These are phyloP conservation scores for Pogostemon cablin DNA, from an alignment of 257 asterid genomes.

Conservation along the genomic window DNA sequence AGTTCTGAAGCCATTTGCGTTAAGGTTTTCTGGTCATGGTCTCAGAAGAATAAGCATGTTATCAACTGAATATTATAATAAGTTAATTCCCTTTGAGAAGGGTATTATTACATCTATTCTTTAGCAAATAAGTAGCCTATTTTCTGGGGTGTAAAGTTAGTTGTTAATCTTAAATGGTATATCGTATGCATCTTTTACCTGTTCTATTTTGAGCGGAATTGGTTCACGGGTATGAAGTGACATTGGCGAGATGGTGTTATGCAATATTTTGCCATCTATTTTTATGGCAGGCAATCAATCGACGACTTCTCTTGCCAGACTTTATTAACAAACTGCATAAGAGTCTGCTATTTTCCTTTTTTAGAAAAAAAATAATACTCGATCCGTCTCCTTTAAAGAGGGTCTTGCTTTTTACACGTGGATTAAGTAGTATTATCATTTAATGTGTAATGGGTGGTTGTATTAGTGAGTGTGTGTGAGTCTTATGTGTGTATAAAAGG, in stretches of 20 bases:
- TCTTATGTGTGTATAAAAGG: too few species aligned
- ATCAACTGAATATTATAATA: background rate
- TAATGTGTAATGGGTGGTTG: too few species aligned
- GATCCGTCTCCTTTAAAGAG: too few species aligned
- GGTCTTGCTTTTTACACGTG: too few species aligned
- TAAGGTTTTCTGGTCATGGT: background rate
- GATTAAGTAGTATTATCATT: too few species aligned
- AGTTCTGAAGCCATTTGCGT: background rate
- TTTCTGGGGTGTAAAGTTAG: conserved; percentile 1
- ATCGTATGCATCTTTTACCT: background rate
- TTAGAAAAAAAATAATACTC: too few species aligned
- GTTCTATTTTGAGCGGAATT: background rate
- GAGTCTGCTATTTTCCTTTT: conserved; percentile 9
- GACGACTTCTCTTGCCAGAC: background rate
- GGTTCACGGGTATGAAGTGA: too few species aligned
- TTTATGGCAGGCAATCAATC: background rate
- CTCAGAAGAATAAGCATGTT: background rate
- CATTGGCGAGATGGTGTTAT: too few species aligned
- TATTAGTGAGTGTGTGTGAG: too few species aligned
- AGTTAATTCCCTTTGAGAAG: conserved; percentile 6
- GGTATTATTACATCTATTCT: background rate
- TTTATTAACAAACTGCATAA: background rate
- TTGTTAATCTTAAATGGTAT: background rate
- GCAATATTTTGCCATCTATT: background rate
- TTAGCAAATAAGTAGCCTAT: conserved; percentile 1